phyloP scores from a whole-genome alignment of 1,284 basidiomycete genomes.

The Cystobasidium pallidum region DNA sequence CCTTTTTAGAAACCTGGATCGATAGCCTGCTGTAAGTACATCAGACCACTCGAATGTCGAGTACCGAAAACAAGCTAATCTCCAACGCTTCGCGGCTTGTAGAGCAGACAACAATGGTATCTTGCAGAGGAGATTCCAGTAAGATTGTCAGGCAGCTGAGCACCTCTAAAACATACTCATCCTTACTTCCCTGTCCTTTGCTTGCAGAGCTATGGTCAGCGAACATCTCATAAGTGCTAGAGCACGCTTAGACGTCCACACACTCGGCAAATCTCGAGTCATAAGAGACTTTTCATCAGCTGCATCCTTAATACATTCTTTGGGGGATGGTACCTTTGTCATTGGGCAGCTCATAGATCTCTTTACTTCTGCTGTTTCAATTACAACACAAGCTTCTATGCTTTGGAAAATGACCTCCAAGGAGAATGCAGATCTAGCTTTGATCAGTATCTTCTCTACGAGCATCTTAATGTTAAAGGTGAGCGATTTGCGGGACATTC shows the following conservation, averaged over 20 bases:
- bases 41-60: neutral
- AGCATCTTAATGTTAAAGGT: slow-evolving; percentile 12
- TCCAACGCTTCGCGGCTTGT: neutral
- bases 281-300: slow-evolving; percentile 27
- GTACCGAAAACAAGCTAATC: neutral
- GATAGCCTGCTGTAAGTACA: slow-evolving; percentile 27
- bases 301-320: slow-evolving; percentile 22
- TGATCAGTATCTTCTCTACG: slow-evolving; percentile 29
- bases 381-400: slow-evolving; percentile 35
- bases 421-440: slow-evolving; percentile 37
- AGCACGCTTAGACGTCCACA: slow-evolving; percentile 29
- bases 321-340: slow-evolving; percentile 36
- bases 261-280: slow-evolving; percentile 31
- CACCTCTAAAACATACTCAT: neutral
- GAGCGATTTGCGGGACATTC: too few species aligned
- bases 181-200: neutral
- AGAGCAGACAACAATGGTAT: slow-evolving; percentile 41
- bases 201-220: slow-evolving; percentile 31
- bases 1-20: slow-evolving; percentile 39
- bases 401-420: slow-evolving; percentile 36
- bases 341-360: slow-evolving; percentile 37
- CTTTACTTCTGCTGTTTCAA: slow-evolving; percentile 22
- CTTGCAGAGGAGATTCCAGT: slow-evolving; percentile 27
- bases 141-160: neutral
- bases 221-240: slow-evolving; percentile 33